Base-by-base conservation (phyloP, 129 eudicot genomes). In the Erigeron canadensis region DNA sequence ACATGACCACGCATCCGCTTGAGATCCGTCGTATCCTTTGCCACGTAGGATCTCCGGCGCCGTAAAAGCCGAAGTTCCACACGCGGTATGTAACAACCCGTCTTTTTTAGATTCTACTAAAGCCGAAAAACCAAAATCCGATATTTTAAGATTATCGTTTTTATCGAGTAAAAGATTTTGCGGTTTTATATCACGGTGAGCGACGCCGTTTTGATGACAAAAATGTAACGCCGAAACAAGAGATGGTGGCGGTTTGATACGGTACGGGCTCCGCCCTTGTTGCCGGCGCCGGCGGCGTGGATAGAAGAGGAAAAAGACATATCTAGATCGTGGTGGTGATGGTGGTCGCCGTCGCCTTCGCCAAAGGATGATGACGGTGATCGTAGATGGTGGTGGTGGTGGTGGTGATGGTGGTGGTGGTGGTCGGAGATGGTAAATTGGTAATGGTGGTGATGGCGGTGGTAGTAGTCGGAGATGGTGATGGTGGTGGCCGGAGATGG, bases 1-100 rank as follows among this genome's bases (percentile, higher is more conserved):
- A 62, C 98, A 93, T 1, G 98, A 89, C 95, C 95, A 93, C 3
- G 98, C 96, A 59, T 93, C 98, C 7, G 96, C 96, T 73, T 85
- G 85, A 0, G 79, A 80, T 5, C 98, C 98, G 23, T 93, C 96
- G 72, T 93, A 93, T 4, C 98, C 96, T 43, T 66, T 76, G 2
- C 96, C 79, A 1, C 82, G 72, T 8, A 87, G 79, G 2, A 93
- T 89, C 75, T 93, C 98, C 42, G 98, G 98, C 7, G 96, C 98
- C 0, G 95, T 84, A 48, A 85, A 93, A 4, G 91, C 95, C 64
- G 98, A 96, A 0, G 98, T 93, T 4, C 98, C 98, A 38, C 98
- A 93, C 6, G 95, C 88, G 4, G 98, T 93, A 53, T 84, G 82
- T 1, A 93, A 72, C 9, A 89, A 71, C 0, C 91, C 89, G 34